Evolutionary conservation across 805 yeast genomes (phyloP), one percentile per base, ranked within the genome.

Genomic region (Nakazawaea holstii): DNA sequence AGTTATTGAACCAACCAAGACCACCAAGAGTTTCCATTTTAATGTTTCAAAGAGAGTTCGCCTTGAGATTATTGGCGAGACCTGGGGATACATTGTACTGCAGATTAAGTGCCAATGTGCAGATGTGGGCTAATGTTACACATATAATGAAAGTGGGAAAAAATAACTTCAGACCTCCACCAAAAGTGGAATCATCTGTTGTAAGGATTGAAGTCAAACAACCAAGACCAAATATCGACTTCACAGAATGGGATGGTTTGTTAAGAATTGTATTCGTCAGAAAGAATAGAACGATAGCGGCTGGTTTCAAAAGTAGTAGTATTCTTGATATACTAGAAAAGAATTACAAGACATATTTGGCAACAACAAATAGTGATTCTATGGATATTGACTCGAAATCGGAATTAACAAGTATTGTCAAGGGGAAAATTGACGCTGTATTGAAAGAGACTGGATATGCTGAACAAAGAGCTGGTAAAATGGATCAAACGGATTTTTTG

Each of bases 91-190:
- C 88, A 1, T 72, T 94, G 35, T 94, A 92, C 70, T 90, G 97
- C 66, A 79, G 99, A 59, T 74, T 94, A 46, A 85, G 96, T 30
- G 98, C 96, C 29, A 94, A 94, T 61, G 98, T 94, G 1, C 99
- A 94, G 62, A 92, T 94, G 98, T 94, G 98, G 97, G 97, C 97
- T n/a, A 88, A 88, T 54, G 97, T 94, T 13, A 90, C 95, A 7
- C 99, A 94, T 64, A 87, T 94, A 46, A 94, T 94, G 99, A 94
- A 94, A 67, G 99, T 94, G 29, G 98, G 98, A 24, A 86, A 82
- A 62, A 94, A 94, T 62, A 94, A 94, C 61, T 94, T 94, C 73
- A 77, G 97, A 57, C 99, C 99, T 24, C 99, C 99, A 9, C 99
- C 99, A 49, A 91, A 94, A 65, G 99, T 94, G 49, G 99, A 94